These are phyloP conservation scores for Bipolaris zeicola DNA, from an alignment of 2,329 filamentous ascomycete species.

Conservation along the genomic window DNA sequence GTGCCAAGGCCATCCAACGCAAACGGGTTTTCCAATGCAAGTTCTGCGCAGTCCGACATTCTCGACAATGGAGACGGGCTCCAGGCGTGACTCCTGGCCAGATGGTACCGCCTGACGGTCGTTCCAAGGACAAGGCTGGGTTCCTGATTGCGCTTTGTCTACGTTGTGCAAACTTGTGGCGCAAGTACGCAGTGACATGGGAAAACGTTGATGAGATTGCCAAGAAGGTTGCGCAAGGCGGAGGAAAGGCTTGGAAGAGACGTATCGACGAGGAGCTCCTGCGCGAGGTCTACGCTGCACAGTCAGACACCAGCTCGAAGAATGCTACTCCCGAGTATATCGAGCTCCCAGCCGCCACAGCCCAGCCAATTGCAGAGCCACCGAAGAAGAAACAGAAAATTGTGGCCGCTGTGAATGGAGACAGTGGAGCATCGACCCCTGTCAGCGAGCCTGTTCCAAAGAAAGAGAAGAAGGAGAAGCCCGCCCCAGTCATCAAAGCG, in stretches of 20 bases:
- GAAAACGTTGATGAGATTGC: constrained; percentile 90
- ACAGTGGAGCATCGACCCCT: constrained; percentile 54
- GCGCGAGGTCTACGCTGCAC: constrained; percentile 62
- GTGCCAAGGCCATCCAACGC: constrained; percentile 76
- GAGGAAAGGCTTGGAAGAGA: constrained; percentile 82
- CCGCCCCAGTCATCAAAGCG: constrained; percentile 54
- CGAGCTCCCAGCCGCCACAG: constrained; percentile 31
- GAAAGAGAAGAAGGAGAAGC: constrained; percentile 48
- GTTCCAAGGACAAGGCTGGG: constrained; percentile 77
- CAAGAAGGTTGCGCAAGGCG: constrained; percentile 81
- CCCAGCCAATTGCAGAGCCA: constrained; percentile 52
- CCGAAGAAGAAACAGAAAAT: constrained; percentile 66
- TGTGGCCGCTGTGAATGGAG: constrained; percentile 50
- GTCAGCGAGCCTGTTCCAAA: constrained; percentile 48
- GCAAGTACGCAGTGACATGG: constrained; percentile 94
- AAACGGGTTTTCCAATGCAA: constrained; percentile 92
- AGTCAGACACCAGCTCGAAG: constrained; percentile 35
- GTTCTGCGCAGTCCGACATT: constrained; percentile 81
- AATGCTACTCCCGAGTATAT: constrained; percentile 36
- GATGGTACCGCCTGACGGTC: constrained; percentile 69
- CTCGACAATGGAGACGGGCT: constrained; percentile 89
- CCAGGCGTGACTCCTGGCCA: constrained; percentile 76
- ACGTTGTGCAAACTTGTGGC: constrained; percentile 90
- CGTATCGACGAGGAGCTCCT: constrained; percentile 93
- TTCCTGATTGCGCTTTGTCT: constrained; percentile 84